Conservation (phyloP, 441 rosid species). For the Adansonia gregorii region DNA sequence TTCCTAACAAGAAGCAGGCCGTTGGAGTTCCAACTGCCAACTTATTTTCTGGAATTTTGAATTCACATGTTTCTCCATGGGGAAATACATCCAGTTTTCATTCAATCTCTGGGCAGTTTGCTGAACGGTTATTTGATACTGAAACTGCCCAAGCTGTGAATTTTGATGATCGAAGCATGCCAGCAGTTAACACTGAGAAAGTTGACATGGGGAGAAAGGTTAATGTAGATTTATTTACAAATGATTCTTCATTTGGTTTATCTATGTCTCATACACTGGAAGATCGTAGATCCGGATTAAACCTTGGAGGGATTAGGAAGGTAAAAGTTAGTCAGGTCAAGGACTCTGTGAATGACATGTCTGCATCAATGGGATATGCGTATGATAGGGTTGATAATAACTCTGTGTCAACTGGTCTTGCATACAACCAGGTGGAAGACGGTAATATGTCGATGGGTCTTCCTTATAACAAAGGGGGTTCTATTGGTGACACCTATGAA, state of each 20-base stretch:
- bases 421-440: conserved; percentile 48
- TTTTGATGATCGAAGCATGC: conserved; percentile 46
- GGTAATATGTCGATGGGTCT: conserved; percentile 46
- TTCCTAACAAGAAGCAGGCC: conserved; percentile 66
- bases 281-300: conserved; percentile 51
- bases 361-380: conserved; percentile 43
- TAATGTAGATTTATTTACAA: conserved; percentile 44
- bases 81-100: conserved; percentile 51
- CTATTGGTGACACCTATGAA: conserved; percentile 40
- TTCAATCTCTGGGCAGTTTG: conserved; percentile 46
- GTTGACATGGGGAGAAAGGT: conserved; percentile 45
- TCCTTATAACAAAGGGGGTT: conserved; percentile 46
- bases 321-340: conserved; percentile 68
- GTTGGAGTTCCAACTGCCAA: conserved; percentile 44
- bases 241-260: conserved; percentile 56
- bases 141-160: conserved; percentile 43
- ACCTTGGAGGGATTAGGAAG: conserved; percentile 68
- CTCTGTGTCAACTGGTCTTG: conserved; percentile 38
- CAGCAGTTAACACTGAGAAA: conserved; percentile 45
- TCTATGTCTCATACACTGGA: conserved; percentile 57
- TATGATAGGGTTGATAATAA: conserved; percentile 45
- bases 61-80: conserved; percentile 56
- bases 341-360: conserved; percentile 51
- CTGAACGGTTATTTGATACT: conserved; percentile 51
- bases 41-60: conserved; percentile 46